Evolutionary conservation across 441 rosid species (phyloP).

Genomic region (Adansonia madagascariensis): DNA sequence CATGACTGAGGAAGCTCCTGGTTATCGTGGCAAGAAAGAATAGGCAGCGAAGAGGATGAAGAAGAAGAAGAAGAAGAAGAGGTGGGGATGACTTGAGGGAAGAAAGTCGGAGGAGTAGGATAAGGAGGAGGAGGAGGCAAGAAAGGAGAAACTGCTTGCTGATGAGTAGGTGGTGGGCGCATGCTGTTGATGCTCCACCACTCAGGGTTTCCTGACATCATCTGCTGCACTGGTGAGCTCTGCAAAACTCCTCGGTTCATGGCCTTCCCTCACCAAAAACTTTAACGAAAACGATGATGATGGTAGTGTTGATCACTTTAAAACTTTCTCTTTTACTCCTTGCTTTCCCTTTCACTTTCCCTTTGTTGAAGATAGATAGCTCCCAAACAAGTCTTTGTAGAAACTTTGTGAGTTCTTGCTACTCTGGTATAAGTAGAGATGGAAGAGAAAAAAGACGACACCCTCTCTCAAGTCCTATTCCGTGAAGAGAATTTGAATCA

Average conservation of each 20-base stretch:
- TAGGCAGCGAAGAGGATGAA: constrained; percentile 39
- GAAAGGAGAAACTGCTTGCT: constrained; percentile 45
- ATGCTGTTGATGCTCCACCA: constrained; percentile 73
- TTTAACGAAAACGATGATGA: neutral
- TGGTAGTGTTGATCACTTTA: neutral
- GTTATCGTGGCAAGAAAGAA: constrained; percentile 55
- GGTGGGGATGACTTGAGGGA: constrained; percentile 52
- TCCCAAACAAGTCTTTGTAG: constrained; percentile 50
- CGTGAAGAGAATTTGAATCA: constrained; percentile 60
- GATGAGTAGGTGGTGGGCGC: constrained; percentile 57
- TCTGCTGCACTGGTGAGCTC: constrained; percentile 81
- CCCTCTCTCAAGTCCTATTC: constrained; percentile 18
- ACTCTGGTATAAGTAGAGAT: constrained; percentile 48
- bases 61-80: constrained; percentile 39
- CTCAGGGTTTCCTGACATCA: constrained; percentile 84
- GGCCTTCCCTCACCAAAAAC: constrained; percentile 18
- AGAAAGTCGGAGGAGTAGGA: constrained; percentile 25
- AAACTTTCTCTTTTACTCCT: constrained; percentile 14
- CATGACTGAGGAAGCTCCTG: constrained; percentile 80
- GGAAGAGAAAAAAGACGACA: neutral
- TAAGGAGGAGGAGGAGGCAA: constrained; percentile 31
- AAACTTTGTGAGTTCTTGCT: constrained; percentile 50
- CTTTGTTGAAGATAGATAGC: constrained; percentile 35
- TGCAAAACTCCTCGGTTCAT: constrained; percentile 85
- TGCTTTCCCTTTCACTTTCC: constrained; percentile 24